phyloP scores from a whole-genome alignment of 331 rosid species.

The Quercus lobata region DNA sequence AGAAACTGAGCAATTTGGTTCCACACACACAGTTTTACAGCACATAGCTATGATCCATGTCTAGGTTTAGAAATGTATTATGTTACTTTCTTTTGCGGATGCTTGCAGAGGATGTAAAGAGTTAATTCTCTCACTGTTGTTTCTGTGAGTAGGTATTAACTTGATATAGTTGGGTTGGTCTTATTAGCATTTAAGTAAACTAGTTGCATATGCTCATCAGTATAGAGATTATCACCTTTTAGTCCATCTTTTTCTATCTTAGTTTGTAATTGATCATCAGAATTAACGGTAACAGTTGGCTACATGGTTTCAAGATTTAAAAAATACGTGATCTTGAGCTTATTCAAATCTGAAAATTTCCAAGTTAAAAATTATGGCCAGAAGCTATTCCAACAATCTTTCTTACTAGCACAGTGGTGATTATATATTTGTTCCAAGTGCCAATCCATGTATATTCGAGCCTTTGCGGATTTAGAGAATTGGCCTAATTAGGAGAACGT shows the following conservation, averaged over 20 bases:
- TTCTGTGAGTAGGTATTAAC: background rate
- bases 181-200: background rate
- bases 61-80: slow-evolving; percentile 26
- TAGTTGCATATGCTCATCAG: background rate
- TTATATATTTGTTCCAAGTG: no score
- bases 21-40: background rate
- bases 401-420: no score
- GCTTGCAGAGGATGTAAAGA: slow-evolving; percentile 4
- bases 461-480: background rate
- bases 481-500: background rate
- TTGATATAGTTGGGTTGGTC: slow-evolving; percentile 9
- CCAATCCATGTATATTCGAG: no score
- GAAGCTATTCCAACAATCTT: no score
- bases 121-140: background rate
- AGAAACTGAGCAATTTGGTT: slow-evolving; percentile 1
- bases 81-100: slow-evolving; percentile 21
- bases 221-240: slow-evolving; percentile 3
- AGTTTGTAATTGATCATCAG: background rate
- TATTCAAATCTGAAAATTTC: background rate
- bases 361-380: no score
- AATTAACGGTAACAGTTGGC: background rate
- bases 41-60: slow-evolving; percentile 16
- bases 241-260: background rate
- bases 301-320: background rate
- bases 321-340: background rate